Evolutionary conservation across 78 protist genomes (phyloP).

Genomic region (Reticulomyxa filosa): DNA sequence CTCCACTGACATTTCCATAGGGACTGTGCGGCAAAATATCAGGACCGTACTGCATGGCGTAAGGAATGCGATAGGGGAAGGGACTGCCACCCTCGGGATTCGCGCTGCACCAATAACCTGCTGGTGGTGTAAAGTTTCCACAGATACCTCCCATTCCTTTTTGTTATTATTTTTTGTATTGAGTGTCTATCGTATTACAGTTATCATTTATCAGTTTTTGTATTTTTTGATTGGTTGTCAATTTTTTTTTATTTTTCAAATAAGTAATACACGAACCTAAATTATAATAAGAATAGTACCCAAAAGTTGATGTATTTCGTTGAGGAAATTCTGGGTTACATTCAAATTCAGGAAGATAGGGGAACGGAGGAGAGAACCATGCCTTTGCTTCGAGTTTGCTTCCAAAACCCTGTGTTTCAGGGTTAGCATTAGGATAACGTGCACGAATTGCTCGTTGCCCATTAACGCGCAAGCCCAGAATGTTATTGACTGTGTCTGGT

Average conservation of each 20-base stretch:
- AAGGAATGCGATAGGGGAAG: no score
- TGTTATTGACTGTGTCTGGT: neutral
- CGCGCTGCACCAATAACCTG: slow-evolving; percentile 20
- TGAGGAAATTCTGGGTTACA: neutral
- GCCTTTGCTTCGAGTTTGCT: neutral
- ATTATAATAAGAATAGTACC: neutral
- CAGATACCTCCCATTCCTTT: no score
- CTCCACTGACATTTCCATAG: neutral
- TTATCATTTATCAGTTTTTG: no score
- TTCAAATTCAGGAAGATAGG: neutral
- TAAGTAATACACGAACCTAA: neutral
- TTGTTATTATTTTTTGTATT: no score
- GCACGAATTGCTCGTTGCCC: neutral
- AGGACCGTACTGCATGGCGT: neutral
- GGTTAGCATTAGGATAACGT: neutral
- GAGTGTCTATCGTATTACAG: no score
- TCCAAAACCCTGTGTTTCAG: neutral
- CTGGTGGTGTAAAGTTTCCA: slow-evolving; percentile 18
- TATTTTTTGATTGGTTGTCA: no score
- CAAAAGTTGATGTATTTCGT: neutral
- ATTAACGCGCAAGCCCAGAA: neutral
- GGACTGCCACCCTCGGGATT: slow-evolving; percentile 13
- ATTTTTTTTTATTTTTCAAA: no score
- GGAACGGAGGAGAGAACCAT: neutral
- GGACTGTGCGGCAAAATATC: neutral